phyloP scores from a whole-genome alignment of 2,329 filamentous ascomycete genomes.

The Aureobasidium sp. region DNA sequence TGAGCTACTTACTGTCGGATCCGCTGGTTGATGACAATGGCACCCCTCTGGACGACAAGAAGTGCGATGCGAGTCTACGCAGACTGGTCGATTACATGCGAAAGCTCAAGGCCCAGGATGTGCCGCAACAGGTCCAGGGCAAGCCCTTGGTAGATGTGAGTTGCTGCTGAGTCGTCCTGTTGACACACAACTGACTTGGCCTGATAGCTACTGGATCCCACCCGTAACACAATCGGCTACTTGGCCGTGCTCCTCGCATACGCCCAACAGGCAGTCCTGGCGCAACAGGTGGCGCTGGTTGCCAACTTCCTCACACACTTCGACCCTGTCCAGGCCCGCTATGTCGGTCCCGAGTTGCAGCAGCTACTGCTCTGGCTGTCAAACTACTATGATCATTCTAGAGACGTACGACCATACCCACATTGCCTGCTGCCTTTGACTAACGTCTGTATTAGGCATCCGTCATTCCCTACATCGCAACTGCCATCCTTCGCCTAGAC shows the following conservation, averaged over 20 bases:
- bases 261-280: conserved; percentile 15
- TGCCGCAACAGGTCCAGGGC: conserved; percentile 6
- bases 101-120: neutral
- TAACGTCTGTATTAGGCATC: conserved; percentile 19
- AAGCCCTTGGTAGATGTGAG: neutral
- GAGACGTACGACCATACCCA: conserved; percentile 9
- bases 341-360: conserved; percentile 41
- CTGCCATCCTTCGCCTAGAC: conserved; percentile 58
- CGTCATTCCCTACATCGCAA: conserved; percentile 30
- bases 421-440: neutral
- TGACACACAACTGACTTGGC: neutral
- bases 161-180: neutral
- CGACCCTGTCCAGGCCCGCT: conserved; percentile 47
- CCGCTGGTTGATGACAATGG: neutral
- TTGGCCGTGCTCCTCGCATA: conserved; percentile 43
- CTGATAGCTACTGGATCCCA: conserved; percentile 41
- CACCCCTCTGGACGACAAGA: neutral
- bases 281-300: conserved; percentile 32
- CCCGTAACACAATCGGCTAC: conserved; percentile 52
- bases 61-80: neutral
- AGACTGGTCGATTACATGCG: conserved; percentile 4
- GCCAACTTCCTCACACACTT: conserved; percentile 40
- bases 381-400: conserved; percentile 10
- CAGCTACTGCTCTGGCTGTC: conserved; percentile 33
- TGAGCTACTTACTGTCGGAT: neutral